These are phyloP conservation scores for Hamamelis virginiana DNA, from an alignment of 164 flowering plant species.

Conservation along the genomic window DNA sequence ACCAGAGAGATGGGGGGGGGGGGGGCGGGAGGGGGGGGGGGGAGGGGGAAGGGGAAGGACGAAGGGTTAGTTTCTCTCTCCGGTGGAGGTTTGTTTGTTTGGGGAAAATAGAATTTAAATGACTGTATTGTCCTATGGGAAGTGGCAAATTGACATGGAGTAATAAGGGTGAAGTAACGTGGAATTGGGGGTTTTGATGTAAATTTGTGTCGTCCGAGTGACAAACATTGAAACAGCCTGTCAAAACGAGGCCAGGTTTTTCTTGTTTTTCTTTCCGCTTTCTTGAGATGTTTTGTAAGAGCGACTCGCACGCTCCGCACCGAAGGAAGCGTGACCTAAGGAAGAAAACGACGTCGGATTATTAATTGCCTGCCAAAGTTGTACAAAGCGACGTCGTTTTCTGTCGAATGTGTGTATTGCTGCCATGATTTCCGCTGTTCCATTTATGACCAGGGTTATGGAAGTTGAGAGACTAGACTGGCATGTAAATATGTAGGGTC, in stretches of 20 bases:
- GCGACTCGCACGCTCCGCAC: neutral
- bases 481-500: too few relatives aligned
- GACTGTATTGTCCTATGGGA: constrained; percentile 10
- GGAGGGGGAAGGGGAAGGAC: too few relatives aligned
- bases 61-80: too few relatives aligned
- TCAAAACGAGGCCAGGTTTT: neutral
- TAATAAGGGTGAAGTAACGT: neutral
- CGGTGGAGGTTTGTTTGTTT: neutral
- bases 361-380: too few relatives aligned
- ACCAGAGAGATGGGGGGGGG: neutral
- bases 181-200: neutral
- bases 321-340: neutral
- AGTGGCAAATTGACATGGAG: too few relatives aligned
- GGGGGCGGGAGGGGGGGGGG: too few relatives aligned
- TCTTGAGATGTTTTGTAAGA: neutral
- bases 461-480: too few relatives aligned
- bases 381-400: too few relatives aligned
- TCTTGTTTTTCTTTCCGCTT: neutral
- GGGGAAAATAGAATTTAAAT: neutral
- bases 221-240: constrained; percentile 8
- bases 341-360: too few relatives aligned
- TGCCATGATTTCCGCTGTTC: too few relatives aligned
- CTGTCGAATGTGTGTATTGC: too few relatives aligned
- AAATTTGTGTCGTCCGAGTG: neutral
- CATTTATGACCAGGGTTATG: too few relatives aligned